These are phyloP conservation scores for Sonneratia alba DNA, from an alignment of 345 rosid species.

Conservation along the genomic window DNA sequence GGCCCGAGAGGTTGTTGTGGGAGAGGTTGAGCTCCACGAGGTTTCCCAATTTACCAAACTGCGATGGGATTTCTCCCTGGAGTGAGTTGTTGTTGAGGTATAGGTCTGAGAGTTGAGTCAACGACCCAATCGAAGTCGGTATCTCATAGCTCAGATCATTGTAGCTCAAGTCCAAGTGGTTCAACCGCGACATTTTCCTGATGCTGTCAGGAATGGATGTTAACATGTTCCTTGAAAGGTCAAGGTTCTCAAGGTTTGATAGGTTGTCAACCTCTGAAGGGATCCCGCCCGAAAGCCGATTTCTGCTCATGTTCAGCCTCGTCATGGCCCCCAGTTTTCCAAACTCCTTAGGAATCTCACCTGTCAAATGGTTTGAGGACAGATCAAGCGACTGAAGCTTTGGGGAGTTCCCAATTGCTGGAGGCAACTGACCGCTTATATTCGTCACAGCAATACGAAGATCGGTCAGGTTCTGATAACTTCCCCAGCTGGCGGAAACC, in stretches of 20 bases:
- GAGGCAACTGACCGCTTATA: slow-evolving; percentile 21
- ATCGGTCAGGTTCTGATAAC: background rate
- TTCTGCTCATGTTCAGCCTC: background rate
- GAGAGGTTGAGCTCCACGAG: slow-evolving; percentile 20
- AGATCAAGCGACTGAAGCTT: background rate
- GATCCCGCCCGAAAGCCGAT: slow-evolving; percentile 4
- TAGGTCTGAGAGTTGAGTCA: slow-evolving; percentile 4
- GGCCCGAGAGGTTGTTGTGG: slow-evolving; percentile 22
- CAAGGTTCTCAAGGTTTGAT: slow-evolving; percentile 7
- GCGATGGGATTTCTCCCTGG: slow-evolving; percentile 15
- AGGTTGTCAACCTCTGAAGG: slow-evolving; percentile 14
- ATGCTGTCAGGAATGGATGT: background rate
- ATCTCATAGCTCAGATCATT: slow-evolving; percentile 21
- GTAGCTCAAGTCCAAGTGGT: slow-evolving; percentile 24
- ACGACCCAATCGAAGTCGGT: slow-evolving; percentile 8
- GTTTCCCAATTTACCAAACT: slow-evolving; percentile 5
- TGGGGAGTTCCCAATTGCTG: slow-evolving; percentile 16
- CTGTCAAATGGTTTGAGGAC: background rate
- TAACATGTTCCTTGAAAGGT: slow-evolving; percentile 21
- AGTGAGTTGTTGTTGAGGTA: slow-evolving; percentile 12
- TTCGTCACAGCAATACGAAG: slow-evolving; percentile 15
- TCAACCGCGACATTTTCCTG: slow-evolving; percentile 3
- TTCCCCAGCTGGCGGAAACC: slow-evolving; percentile 25
- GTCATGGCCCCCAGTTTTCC: slow-evolving; percentile 1
- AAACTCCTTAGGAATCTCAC: background rate